Percentiles rank a stretch among this genome's conserved stretches.
These are phyloP conservation scores for Discostella stelligera DNA, from an alignment of 352 stramenopile genomes.

Conservation along the genomic window DNA sequence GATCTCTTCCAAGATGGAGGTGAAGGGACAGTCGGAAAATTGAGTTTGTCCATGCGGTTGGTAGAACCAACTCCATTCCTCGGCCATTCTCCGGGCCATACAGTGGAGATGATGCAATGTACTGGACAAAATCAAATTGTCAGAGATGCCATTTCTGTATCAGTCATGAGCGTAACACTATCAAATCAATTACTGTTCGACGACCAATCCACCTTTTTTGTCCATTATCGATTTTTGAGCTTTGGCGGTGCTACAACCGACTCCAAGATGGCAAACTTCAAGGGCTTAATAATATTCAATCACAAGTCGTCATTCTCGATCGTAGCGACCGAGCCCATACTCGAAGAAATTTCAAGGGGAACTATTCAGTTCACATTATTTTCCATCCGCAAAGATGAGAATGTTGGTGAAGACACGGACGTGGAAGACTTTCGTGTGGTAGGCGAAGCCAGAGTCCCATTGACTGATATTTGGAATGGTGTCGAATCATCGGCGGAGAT, in stretches of 20 bases:
- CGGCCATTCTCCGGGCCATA: not conserved
- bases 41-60: conserved; percentile 16
- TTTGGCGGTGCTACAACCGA: conserved; percentile 16
- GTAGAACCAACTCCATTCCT: conserved; percentile 7
- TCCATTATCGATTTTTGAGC: conserved; percentile 27
- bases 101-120: not conserved
- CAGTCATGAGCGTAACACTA: conserved; percentile 14
- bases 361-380: conserved; percentile 24
- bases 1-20: not conserved
- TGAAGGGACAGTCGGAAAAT: conserved; percentile 10
- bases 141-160: conserved; percentile 22
- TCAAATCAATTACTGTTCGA: not conserved
- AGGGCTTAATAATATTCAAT: conserved; percentile 25
- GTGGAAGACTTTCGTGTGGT: conserved; percentile 8
- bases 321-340: conserved; percentile 10
- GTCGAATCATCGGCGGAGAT: conserved; percentile 9
- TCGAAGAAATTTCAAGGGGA: conserved; percentile 9
- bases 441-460: conserved; percentile 16
- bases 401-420: conserved; percentile 1
- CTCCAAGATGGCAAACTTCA: not conserved
- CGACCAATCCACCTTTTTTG: conserved; percentile 14
- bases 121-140: not conserved
- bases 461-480: conserved; percentile 19
- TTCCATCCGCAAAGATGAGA: conserved; percentile 4
- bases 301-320: conserved; percentile 26